phyloP scores from a whole-genome alignment of 768 basidiomycete species.

The Clitopilus hobsonii region DNA sequence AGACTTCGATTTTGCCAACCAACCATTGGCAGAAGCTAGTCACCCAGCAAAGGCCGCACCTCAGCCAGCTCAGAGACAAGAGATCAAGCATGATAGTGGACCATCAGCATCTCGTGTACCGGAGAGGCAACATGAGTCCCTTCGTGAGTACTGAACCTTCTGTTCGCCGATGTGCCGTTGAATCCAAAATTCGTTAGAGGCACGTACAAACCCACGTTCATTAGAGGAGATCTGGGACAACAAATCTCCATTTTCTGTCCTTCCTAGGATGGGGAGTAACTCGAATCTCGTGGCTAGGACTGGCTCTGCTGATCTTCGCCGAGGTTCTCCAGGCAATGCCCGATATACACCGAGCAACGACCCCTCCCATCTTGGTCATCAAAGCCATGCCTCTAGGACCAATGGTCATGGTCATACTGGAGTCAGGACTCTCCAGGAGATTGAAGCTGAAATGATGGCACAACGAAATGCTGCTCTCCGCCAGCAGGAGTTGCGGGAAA shows the following conservation, averaged over 20 bases:
- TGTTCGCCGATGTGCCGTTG: conserved; percentile 8
- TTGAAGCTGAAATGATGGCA: conserved; percentile 71
- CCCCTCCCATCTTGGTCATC: conserved; percentile 22
- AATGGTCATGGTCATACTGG: conserved; percentile 22
- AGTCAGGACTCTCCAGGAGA: conserved; percentile 70
- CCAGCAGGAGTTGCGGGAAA: conserved; percentile 37
- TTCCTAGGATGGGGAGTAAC: conserved; percentile 42
- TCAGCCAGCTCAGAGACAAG: conserved; percentile 5
- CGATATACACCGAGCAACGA: conserved; percentile 36
- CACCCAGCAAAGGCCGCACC: conserved; percentile 16
- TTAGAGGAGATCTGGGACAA: conserved; percentile 81
- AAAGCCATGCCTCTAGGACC: conserved; percentile 20
- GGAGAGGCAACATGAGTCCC: conserved; percentile 3
- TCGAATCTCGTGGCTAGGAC: conserved; percentile 1
- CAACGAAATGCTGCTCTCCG: conserved; percentile 18
- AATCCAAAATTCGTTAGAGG: conserved; percentile 11
- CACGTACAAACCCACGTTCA: conserved; percentile 38
- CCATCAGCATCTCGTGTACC: conserved; percentile 3
- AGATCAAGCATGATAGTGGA: not conserved
- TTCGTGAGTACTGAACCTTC: conserved; percentile 6
- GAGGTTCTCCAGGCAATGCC: conserved; percentile 24
- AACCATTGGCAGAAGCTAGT: conserved; percentile 26
- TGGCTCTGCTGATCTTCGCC: conserved; percentile 17
- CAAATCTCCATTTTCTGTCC: conserved; percentile 68
- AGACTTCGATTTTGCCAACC: conserved; percentile 84